Evolutionary conservation across 208 protist species (phyloP).

Genomic region (Leishmania gerbilli): DNA sequence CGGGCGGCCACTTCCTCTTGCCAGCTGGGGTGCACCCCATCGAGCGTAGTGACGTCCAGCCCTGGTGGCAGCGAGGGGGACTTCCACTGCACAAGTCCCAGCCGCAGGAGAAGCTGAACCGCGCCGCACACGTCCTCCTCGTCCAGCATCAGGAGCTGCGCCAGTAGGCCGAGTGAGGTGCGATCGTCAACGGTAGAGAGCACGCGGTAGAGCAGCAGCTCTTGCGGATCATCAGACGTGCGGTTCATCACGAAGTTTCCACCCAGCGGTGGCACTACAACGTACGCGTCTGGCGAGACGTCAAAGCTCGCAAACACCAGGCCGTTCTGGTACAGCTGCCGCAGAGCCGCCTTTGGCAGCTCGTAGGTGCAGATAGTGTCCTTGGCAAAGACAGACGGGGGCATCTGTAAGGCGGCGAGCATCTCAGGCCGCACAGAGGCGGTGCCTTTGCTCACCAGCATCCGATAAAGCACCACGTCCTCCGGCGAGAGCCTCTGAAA

Average conservation of each 20-base stretch:
- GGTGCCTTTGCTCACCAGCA: constrained; percentile 44
- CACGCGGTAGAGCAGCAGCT: constrained; percentile 96
- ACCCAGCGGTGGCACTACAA: constrained; percentile 91
- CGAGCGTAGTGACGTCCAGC: constrained; percentile 21
- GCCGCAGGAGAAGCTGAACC: constrained; percentile 87
- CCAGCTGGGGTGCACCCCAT: constrained; percentile 64
- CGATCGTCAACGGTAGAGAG: constrained; percentile 96
- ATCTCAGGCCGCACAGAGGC: constrained; percentile 17
- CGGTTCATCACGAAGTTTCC: constrained; percentile 98
- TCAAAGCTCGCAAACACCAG: constrained; percentile 90
- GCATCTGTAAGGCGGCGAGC: constrained; percentile 17
- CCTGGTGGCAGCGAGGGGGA: constrained; percentile 38
- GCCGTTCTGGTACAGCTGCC: constrained; percentile 81
- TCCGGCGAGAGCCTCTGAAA: constrained; percentile 37
- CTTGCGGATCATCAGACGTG: constrained; percentile 93
- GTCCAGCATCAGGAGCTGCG: constrained; percentile 92
- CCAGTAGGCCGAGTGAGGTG: constrained; percentile 89
- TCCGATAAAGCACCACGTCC: constrained; percentile 48
- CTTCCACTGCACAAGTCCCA: constrained; percentile 88
- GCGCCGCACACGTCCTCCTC: constrained; percentile 91
- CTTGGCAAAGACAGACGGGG: constrained; percentile 22
- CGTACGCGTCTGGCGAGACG: constrained; percentile 85
- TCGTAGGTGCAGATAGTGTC: constrained; percentile 57
- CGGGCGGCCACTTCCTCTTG: constrained; percentile 37
- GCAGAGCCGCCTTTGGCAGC: constrained; percentile 47